These are phyloP conservation scores for Thielaviopsis ethacetica DNA, from an alignment of 2,329 filamentous ascomycete species.

Conservation along the genomic window DNA sequence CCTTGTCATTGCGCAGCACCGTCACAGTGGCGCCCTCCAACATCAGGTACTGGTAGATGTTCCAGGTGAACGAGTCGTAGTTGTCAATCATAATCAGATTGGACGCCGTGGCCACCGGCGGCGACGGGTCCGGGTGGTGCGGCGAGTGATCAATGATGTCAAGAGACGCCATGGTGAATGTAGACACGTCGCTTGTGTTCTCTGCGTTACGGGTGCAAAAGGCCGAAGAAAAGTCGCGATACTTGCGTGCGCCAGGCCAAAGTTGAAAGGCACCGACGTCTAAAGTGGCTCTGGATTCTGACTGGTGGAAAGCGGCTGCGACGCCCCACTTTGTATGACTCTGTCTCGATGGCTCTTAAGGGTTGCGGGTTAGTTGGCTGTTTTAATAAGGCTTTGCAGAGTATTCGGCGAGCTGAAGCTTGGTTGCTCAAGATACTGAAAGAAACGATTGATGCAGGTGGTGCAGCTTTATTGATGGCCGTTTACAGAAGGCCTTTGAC, in stretches of 20 bases:
- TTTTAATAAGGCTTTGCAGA: too few relatives aligned
- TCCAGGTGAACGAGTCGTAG: conserved; percentile 99
- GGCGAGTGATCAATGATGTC: conserved; percentile 66
- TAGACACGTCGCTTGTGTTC: background rate
- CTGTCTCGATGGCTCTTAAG: background rate
- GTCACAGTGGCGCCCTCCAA: conserved; percentile 87
- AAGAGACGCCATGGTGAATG: conserved; percentile 29
- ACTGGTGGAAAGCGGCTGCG: background rate
- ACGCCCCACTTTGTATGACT: conserved; percentile 5
- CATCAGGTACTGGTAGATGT: conserved; percentile 94
- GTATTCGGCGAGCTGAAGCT: background rate
- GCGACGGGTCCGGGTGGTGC: conserved; percentile 59
- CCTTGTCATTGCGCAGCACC: conserved; percentile 84
- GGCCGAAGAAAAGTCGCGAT: background rate
- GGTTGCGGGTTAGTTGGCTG: too few relatives aligned
- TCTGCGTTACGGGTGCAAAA: background rate
- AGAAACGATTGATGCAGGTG: background rate
- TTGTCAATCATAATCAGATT: conserved; percentile 96
- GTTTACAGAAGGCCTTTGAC: background rate
- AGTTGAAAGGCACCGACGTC: background rate
- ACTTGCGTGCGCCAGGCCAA: background rate
- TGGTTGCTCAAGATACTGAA: background rate
- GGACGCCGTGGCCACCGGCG: conserved; percentile 60
- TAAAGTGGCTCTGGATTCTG: background rate
- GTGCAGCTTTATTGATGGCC: background rate